phyloP scores from a whole-genome alignment of 2,329 filamentous ascomycete species.

The Xylariaceae sp. region DNA sequence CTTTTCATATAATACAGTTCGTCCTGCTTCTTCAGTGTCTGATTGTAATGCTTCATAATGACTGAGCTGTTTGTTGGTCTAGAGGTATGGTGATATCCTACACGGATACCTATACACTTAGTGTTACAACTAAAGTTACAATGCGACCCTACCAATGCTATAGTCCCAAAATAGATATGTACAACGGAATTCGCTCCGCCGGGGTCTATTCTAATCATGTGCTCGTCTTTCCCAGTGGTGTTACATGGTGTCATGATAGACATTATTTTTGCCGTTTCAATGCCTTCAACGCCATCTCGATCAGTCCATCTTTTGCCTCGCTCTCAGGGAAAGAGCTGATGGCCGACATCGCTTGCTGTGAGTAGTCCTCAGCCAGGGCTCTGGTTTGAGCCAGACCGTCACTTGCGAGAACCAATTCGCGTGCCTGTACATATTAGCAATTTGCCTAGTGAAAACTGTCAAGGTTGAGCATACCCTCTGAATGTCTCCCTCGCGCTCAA shows the following conservation, averaged over 20 bases:
- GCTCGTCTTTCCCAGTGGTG: slow-evolving; percentile 12
- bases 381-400: slow-evolving; percentile 90
- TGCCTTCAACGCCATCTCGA: slow-evolving; percentile 93
- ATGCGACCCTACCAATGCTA: background rate
- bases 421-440: slow-evolving; percentile 56
- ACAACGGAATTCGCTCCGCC: slow-evolving; percentile 7
- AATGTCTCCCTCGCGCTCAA: slow-evolving; percentile 78
- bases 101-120: slow-evolving; percentile 9
- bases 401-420: slow-evolving; percentile 76
- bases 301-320: slow-evolving; percentile 84
- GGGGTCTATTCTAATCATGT: slow-evolving; percentile 14
- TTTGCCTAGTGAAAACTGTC: background rate
- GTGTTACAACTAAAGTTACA: slow-evolving; percentile 8
- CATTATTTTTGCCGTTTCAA: slow-evolving; percentile 78
- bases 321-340: slow-evolving; percentile 84
- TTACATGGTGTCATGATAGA: background rate
- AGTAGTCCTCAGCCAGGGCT: slow-evolving; percentile 84
- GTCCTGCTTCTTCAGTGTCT: too few relatives aligned
- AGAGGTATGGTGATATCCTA: background rate
- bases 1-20: too few relatives aligned
- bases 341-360: slow-evolving; percentile 80
- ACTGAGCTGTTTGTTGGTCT: slow-evolving; percentile 10
- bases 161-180: slow-evolving; percentile 7
- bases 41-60: background rate
- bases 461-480: slow-evolving; percentile 56